phyloP scores from a whole-genome alignment of 306 rosid genomes.

The Styphnolobium japonicum region DNA sequence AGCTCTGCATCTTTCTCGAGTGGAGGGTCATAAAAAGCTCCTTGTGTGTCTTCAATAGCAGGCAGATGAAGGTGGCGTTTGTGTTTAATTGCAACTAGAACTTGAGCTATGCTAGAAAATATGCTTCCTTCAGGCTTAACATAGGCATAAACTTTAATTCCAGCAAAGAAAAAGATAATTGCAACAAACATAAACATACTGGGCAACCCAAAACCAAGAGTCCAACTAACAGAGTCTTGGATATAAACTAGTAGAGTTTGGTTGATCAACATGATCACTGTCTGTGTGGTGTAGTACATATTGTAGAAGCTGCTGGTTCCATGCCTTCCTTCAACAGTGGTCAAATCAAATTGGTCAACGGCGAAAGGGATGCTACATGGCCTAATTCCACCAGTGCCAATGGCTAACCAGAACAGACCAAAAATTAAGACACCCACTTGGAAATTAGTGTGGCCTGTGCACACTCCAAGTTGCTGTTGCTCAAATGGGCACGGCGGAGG shows the following conservation, averaged over 20 bases:
- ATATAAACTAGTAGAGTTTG: slow-evolving; percentile 51
- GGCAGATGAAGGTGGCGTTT: slow-evolving; percentile 44
- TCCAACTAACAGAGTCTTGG: slow-evolving; percentile 63
- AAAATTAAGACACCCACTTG: slow-evolving; percentile 39
- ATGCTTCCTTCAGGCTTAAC: slow-evolving; percentile 51
- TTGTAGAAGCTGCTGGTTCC: slow-evolving; percentile 49
- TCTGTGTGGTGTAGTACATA: slow-evolving; percentile 46
- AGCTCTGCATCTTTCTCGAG: background rate
- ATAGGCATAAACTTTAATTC: slow-evolving; percentile 38
- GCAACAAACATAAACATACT: slow-evolving; percentile 38
- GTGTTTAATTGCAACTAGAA: slow-evolving; percentile 48
- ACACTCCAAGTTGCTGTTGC: slow-evolving; percentile 15
- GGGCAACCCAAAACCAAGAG: slow-evolving; percentile 58
- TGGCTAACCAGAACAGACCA: slow-evolving; percentile 35
- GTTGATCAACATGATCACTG: slow-evolving; percentile 34
- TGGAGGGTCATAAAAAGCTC: slow-evolving; percentile 45
- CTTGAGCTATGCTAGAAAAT: slow-evolving; percentile 41
- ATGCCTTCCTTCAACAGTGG: slow-evolving; percentile 49
- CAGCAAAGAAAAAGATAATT: slow-evolving; percentile 44
- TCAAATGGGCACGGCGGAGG: slow-evolving; percentile 48
- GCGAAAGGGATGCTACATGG: slow-evolving; percentile 41
- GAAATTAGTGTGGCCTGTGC: slow-evolving; percentile 22
- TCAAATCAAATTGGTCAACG: slow-evolving; percentile 51
- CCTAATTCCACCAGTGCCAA: slow-evolving; percentile 36
- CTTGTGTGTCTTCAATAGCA: background rate